Percentiles rank a stretch among this genome's conserved stretches.
Evolutionary conservation across 1,284 basidiomycete species (phyloP).

Genomic region (Cystobasidium pallidum): DNA sequence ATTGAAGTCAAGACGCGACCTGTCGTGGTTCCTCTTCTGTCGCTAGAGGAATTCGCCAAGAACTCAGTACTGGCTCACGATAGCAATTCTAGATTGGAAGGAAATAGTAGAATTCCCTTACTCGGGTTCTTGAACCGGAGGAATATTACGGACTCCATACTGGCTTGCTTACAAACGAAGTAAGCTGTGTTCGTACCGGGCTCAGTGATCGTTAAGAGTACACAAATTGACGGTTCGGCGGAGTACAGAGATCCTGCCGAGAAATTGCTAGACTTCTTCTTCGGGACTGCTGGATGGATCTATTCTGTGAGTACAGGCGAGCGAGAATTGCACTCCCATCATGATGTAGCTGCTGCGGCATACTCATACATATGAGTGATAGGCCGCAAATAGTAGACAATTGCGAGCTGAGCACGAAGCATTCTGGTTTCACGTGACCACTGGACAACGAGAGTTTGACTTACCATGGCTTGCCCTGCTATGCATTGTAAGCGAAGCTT

Average conservation of each 20-base stretch:
- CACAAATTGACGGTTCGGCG: neutral
- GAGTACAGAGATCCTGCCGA: neutral
- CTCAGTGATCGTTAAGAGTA: neutral
- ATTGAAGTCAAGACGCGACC: neutral
- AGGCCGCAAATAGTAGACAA: neutral
- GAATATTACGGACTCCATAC: conserved; percentile 25
- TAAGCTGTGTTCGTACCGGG: neutral
- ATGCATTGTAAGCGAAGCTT: conserved; percentile 22
- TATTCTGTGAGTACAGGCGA: neutral
- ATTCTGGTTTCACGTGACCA: conserved; percentile 18
- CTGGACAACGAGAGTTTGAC: conserved; percentile 24
- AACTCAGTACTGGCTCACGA: conserved; percentile 27
- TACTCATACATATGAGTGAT: neutral
- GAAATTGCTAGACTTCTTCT: conserved; percentile 15
- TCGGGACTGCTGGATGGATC: conserved; percentile 22
- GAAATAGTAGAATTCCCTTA: conserved; percentile 19
- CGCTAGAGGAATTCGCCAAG: conserved; percentile 29
- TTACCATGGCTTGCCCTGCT: conserved; percentile 23
- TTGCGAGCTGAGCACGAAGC: conserved; percentile 18
- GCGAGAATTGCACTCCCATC: no score
- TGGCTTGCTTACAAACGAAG: conserved; percentile 21
- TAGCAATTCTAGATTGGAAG: conserved; percentile 23
- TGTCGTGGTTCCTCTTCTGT: neutral
- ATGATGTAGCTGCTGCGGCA: neutral
- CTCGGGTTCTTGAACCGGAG: conserved; percentile 21